Evolutionary conservation across 257 asterid species (phyloP).

Genomic region (Forsythia viridissima): DNA sequence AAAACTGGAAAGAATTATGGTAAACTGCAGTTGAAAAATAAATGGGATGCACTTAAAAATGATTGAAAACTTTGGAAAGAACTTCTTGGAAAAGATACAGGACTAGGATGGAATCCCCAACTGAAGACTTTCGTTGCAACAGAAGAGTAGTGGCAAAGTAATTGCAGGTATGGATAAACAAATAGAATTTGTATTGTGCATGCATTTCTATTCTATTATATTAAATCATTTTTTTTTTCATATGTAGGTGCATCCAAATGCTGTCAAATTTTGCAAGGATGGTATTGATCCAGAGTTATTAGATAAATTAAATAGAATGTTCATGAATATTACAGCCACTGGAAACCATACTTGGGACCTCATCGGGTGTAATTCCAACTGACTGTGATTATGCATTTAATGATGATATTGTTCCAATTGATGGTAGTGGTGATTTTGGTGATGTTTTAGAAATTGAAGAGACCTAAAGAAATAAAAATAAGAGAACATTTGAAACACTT

Average conservation of each 20-base stretch:
- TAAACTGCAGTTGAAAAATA: neutral
- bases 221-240: too few relatives aligned
- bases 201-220: too few relatives aligned
- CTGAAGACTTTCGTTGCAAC: neutral
- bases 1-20: neutral
- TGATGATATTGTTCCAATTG: neutral
- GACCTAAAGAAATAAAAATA: neutral
- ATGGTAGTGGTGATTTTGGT: neutral
- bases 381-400: neutral
- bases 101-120: slow-evolving; percentile 4
- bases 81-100: neutral
- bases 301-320: neutral
- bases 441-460: neutral
- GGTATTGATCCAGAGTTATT: too few relatives aligned
- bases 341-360: neutral
- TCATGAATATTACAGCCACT: neutral
- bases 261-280: too few relatives aligned
- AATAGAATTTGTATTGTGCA: too few relatives aligned
- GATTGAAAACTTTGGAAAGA: neutral
- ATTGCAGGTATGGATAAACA: neutral
- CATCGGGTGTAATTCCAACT: neutral
- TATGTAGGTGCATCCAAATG: too few relatives aligned
- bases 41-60: slow-evolving; percentile 8
- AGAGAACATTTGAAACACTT: neutral
- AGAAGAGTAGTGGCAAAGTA: neutral